Base-by-base conservation (phyloP, 2,329 filamentous ascomycete species). In the Pseudogymnoascus sp. region DNA sequence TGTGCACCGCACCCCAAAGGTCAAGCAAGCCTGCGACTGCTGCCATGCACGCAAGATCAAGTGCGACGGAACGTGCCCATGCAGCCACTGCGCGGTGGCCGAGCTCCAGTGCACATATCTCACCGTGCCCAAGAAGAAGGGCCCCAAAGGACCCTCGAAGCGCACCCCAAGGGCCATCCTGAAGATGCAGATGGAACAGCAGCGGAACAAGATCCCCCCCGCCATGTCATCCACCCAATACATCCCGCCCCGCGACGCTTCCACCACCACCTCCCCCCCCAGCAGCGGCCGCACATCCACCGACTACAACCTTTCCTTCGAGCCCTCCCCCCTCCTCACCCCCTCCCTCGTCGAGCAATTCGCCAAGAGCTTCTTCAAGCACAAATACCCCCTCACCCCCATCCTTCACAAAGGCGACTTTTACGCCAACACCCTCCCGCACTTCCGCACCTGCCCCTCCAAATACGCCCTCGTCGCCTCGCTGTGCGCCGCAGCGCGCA, bases 321-420 rank as follows among this genome's bases (percentile, higher is more conserved):
- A 44, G 40, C 40, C 40, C 19, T 44, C 40, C 19, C 40, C 65
- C 13, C 40, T 44, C 10, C 40, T 44, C 40, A 44, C 40, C 10
- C 21, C 19, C 1, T 19, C 40, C 11, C 40, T 44, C 10, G 40
- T 44, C 19, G 40, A 44, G 40, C 40, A 44, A 16, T 44, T 44
- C 16, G 40, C 40, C 19, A 44, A 44, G 40, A 44, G 40, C 40
- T 44, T 44, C 40, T 44, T 44, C 16, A 44, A 65, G 29, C 72
- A 75, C 61, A 75, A 75, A 61, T 74, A 75, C 16, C 72, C 73
- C 0, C 70, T 75, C 2, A 75, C 72, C 14, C 73, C 73, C 0
- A 71, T 75, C 13, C 24, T 75, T 1, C 62, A 74, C 53, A 69
- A 67, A 1, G 62, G 63, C 8, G n/a, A 67, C 1, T 64, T 70